Conservation (phyloP, 2,329 filamentous ascomycete genomes). For the Celoporthe dispersa region DNA sequence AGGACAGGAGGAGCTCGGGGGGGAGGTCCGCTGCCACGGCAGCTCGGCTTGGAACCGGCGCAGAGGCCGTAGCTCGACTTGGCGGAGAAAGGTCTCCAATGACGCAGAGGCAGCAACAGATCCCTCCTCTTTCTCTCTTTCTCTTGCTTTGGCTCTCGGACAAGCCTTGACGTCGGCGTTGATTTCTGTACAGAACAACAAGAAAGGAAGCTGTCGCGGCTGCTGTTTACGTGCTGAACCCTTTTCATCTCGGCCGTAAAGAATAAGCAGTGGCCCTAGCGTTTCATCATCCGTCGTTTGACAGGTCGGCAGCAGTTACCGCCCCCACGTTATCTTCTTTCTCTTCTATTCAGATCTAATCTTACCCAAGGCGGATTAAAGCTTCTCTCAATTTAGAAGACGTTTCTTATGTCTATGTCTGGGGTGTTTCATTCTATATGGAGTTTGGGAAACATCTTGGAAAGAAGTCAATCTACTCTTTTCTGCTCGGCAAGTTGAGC, state of each 20-base stretch:
- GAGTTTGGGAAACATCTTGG: background rate
- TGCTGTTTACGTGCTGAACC: conserved; percentile 18
- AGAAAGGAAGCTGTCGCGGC: conserved; percentile 20
- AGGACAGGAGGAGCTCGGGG: conserved; percentile 11
- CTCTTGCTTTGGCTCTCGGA: background rate
- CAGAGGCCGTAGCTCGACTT: background rate
- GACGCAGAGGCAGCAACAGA: background rate
- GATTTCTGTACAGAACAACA: conserved; percentile 10
- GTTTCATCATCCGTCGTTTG: conserved; percentile 28
- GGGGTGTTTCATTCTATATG: background rate
- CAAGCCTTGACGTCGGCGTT: conserved; percentile 28
- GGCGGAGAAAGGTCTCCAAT: background rate
- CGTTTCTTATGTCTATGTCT: background rate
- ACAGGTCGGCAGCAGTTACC: conserved; percentile 26
- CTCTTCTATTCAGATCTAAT: background rate
- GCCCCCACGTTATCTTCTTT: conserved; percentile 18
- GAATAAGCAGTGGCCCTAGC: conserved; percentile 24
- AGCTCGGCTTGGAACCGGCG: background rate
- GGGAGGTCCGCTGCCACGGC: background rate
- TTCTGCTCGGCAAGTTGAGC: background rate
- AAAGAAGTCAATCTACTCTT: too few relatives aligned
- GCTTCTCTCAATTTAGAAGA: background rate
- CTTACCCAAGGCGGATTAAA: background rate
- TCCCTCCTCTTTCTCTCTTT: background rate
- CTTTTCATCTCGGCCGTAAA: conserved; percentile 23